These are phyloP conservation scores for Senna tora DNA, from an alignment of 306 rosid genomes.

Conservation along the genomic window DNA sequence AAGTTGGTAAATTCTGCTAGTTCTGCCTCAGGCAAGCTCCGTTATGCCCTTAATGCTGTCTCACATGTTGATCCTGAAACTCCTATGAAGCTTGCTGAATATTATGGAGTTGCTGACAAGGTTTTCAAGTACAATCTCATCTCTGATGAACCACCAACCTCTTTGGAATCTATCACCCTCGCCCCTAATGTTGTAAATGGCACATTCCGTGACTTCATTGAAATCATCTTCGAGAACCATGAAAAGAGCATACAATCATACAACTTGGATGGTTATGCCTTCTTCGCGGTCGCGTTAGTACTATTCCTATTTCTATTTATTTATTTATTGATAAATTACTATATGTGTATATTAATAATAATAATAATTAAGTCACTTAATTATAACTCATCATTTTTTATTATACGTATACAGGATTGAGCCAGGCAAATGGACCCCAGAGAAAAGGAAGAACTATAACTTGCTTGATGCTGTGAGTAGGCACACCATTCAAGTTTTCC, in stretches of 20 bases:
- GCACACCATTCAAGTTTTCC: constrained; percentile 79
- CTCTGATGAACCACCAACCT: constrained; percentile 39
- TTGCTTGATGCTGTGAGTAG: constrained; percentile 82
- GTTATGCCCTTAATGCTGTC: constrained; percentile 67
- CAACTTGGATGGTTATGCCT: constrained; percentile 69
- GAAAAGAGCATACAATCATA: constrained; percentile 65
- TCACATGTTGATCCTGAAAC: constrained; percentile 64
- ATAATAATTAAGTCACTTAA: too few relatives aligned
- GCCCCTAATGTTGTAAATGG: constrained; percentile 59
- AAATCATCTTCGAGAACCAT: constrained; percentile 74
- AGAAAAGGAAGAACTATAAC: constrained; percentile 61
- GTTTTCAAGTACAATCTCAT: constrained; percentile 63
- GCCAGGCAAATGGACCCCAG: constrained; percentile 80
- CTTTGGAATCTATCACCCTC: constrained; percentile 12
- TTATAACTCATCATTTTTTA: too few relatives aligned
- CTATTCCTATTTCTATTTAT: too few relatives aligned
- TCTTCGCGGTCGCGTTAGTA: constrained; percentile 73
- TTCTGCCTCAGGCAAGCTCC: constrained; percentile 49
- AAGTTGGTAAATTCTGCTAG: constrained; percentile 48
- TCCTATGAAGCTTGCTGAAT: constrained; percentile 79
- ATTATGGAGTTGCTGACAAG: constrained; percentile 48
- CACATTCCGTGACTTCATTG: constrained; percentile 56
- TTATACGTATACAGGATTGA: constrained; percentile 42
- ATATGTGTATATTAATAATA: too few relatives aligned
- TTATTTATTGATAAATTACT: too few relatives aligned